These are phyloP conservation scores for Plasmopara muralis DNA, from an alignment of 352 stramenopile species.

Conservation along the genomic window DNA sequence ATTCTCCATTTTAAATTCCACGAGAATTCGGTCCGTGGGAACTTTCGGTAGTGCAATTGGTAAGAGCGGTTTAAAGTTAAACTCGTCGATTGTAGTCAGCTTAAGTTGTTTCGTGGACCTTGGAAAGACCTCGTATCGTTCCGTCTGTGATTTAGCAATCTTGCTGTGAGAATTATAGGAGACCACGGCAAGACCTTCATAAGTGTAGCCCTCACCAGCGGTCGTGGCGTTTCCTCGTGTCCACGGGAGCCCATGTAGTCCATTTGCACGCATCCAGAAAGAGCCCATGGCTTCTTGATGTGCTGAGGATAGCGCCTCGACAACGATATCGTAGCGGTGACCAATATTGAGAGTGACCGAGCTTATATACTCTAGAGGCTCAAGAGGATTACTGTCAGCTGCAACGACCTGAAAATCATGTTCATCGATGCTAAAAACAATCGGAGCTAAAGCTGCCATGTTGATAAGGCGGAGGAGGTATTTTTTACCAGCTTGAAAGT, in stretches of 20 bases:
- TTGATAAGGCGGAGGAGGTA: conserved; percentile 23
- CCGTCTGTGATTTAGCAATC: too few species aligned
- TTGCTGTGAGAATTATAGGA: conserved; percentile 7
- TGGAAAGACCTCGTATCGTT: conserved; percentile 1
- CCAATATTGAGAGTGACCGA: conserved; percentile 14
- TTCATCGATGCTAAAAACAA: conserved; percentile 26
- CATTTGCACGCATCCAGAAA: conserved; percentile 20
- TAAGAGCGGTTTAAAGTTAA: background rate
- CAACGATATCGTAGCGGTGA: conserved; percentile 24
- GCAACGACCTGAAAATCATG: conserved; percentile 20
- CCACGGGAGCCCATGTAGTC: conserved; percentile 8
- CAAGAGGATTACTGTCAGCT: conserved; percentile 15
- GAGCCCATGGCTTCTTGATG: conserved; percentile 1
- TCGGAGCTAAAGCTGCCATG: conserved; percentile 14
- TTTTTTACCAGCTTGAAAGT: conserved; percentile 9
- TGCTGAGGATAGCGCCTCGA: conserved; percentile 7
- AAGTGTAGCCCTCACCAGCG: conserved; percentile 14
- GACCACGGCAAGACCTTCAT: conserved; percentile 18
- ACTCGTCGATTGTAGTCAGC: background rate
- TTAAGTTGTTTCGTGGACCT: background rate
- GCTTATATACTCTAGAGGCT: conserved; percentile 10
- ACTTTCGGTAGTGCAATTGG: background rate
- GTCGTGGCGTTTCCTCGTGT: background rate
- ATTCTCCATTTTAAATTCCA: background rate
- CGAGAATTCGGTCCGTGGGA: background rate